Percentiles rank a stretch among this genome's conserved stretches.
Conservation (phyloP, 1,139 yeast species). For the Pichia sp. region DNA sequence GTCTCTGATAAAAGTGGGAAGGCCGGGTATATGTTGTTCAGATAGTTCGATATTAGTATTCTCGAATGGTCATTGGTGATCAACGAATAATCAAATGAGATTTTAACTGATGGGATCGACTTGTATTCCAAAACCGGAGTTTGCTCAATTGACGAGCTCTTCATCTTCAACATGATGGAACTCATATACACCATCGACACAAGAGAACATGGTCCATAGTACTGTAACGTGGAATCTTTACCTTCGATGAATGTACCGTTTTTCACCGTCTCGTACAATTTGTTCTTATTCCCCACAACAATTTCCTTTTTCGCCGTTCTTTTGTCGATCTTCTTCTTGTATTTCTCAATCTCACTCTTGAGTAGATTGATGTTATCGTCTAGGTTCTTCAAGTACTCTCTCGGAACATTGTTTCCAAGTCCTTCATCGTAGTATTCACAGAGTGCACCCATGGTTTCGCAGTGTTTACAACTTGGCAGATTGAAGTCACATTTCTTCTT, state of each 20-base stretch:
- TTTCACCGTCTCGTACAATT: constrained; percentile 12
- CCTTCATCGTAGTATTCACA: constrained; percentile 25
- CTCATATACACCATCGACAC: constrained; percentile 16
- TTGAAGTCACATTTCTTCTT: constrained; percentile 24
- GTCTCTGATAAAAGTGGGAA: constrained; percentile 20
- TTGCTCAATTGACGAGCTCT: background rate
- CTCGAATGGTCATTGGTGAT: constrained; percentile 20
- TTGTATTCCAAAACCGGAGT: background rate
- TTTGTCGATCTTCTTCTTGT: constrained; percentile 17
- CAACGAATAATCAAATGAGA: constrained; percentile 18
- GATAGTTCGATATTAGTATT: constrained; percentile 21
- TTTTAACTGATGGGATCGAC: constrained; percentile 12
- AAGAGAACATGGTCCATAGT: constrained; percentile 22
- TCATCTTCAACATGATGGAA: constrained; percentile 14
- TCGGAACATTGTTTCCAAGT: constrained; percentile 17
- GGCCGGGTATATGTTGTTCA: constrained; percentile 20
- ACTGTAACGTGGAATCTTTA: constrained; percentile 10
- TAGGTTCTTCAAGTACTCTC: constrained; percentile 19
- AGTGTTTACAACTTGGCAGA: constrained; percentile 22
- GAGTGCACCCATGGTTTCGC: constrained; percentile 20
- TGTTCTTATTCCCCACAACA: background rate
- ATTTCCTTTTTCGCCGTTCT: background rate
- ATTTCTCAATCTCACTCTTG: constrained; percentile 19
- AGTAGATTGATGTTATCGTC: constrained; percentile 19
- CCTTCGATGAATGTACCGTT: constrained; percentile 20